Percentiles rank a stretch among this genome's conserved stretches.
Conservation (phyloP, 2,329 filamentous ascomycete species). For the Aureobasidium uvarum region DNA sequence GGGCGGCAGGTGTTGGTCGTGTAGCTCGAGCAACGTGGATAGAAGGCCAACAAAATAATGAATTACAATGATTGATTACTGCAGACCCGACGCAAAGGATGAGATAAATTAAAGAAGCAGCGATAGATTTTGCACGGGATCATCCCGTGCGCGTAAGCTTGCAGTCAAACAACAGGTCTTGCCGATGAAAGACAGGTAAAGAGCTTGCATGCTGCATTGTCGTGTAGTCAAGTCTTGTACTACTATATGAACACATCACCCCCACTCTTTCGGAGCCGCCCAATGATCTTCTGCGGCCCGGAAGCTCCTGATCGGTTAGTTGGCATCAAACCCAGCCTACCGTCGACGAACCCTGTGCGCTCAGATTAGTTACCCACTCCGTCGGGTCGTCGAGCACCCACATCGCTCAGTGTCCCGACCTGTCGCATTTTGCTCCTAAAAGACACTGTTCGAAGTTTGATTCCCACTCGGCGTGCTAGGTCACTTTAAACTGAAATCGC, state of each 20-base stretch:
- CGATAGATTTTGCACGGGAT: constrained; percentile 13
- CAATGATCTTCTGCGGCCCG: constrained; percentile 26
- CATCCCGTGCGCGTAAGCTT: constrained; percentile 19
- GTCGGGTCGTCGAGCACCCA: constrained; percentile 22
- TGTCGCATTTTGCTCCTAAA: constrained; percentile 22
- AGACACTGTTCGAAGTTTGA: constrained; percentile 17
- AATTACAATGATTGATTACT: constrained; percentile 3
- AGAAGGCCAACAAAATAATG: constrained; percentile 21
- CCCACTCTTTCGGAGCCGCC: constrained; percentile 20
- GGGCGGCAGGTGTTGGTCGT: constrained; percentile 1
- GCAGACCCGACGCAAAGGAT: not conserved
- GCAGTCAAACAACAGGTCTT: constrained; percentile 21
- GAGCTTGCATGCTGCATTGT: constrained; percentile 26
- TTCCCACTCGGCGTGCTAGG: constrained; percentile 17
- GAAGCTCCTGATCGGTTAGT: constrained; percentile 23
- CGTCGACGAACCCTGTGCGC: constrained; percentile 25
- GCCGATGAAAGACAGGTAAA: constrained; percentile 22
- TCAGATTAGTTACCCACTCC: constrained; percentile 15
- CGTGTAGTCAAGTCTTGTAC: constrained; percentile 24
- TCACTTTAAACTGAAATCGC: not conserved
- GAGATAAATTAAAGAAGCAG: constrained; percentile 1
- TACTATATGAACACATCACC: constrained; percentile 22
- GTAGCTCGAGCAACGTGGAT: constrained; percentile 17
- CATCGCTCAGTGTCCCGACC: constrained; percentile 13
- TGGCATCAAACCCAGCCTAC: constrained; percentile 25